phyloP scores from a whole-genome alignment of 345 rosid species.

The Noccaea caerulescens region DNA sequence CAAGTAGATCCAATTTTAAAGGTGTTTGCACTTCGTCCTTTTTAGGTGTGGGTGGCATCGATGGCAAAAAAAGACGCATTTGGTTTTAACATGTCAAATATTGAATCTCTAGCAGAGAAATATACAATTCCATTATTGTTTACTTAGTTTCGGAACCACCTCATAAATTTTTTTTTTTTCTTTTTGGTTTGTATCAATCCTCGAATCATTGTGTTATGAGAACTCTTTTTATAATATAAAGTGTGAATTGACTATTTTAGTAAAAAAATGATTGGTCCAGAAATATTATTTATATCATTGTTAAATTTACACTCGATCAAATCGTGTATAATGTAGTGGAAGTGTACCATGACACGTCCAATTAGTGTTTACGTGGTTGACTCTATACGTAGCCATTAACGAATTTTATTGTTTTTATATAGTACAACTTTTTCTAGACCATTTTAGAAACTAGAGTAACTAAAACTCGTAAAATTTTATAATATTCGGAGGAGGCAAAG shows the following conservation, averaged over 20 bases:
- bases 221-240: neutral
- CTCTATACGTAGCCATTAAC: slow-evolving; percentile 35
- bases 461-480: slow-evolving; percentile 29
- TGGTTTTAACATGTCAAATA: neutral
- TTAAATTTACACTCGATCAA: neutral
- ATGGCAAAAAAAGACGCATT: neutral
- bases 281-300: neutral
- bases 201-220: neutral
- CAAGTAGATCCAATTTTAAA: neutral
- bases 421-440: slow-evolving; percentile 33
- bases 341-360: slow-evolving; percentile 20
- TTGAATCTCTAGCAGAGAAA: neutral
- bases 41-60: neutral
- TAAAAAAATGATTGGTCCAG: neutral
- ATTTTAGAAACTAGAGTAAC: slow-evolving; percentile 41
- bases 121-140: neutral
- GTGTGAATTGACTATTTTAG: slow-evolving; percentile 17
- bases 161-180: neutral
- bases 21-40: neutral
- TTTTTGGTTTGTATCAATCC: neutral
- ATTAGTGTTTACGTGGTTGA: slow-evolving; percentile 35
- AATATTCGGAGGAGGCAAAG: slow-evolving; percentile 19
- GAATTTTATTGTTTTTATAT: neutral
- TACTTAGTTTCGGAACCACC: neutral
- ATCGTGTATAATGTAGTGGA: slow-evolving; percentile 5